Evolutionary conservation across 352 stramenopile genomes (phyloP), one percentile per base, ranked within the genome.

Genomic region (Phytophthora nicotianae): DNA sequence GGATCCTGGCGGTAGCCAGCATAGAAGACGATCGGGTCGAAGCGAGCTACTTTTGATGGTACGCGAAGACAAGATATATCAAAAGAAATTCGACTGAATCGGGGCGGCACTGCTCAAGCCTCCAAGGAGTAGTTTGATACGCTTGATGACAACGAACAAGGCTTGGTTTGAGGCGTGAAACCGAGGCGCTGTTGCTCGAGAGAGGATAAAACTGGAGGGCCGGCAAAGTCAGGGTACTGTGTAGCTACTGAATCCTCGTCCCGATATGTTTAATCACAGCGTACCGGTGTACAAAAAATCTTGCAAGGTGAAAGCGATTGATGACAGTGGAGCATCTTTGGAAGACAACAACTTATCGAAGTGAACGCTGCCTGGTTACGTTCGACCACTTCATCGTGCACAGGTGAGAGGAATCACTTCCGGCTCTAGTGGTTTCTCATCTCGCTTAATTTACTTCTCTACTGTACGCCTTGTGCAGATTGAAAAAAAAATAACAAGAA

Each of bases 201-300:
- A 35, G 42, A 32, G 41, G 57, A 37, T 50, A 14, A 8, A n/a
- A n/a, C n/a, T n/a, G n/a, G n/a, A n/a, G n/a, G n/a, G n/a, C n/a
- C n/a, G n/a, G n/a, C n/a, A n/a, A n/a, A n/a, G n/a, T n/a, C n/a
- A 57, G 50, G 6, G 55, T 48, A 11, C 81, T 81, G 35, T 83
- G 71, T 42, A 54, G 33, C n/a, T 63, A 42, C 13, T 7, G 35
- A 13, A 16, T 19, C 16, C 35, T 42, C 20, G 13, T 42, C 35
- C 35, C 35, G 35, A 16, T 19, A 19, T 20, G 35, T 29, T 29
- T 8, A n/a, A n/a, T n/a, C n/a, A n/a, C n/a, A n/a, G n/a, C n/a
- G n/a, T n/a, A n/a, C n/a, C n/a, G n/a, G n/a, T n/a, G n/a, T n/a
- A n/a, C n/a, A n/a, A n/a, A n/a, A n/a, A n/a, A n/a, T n/a, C n/a